Conservation (phyloP, 2,329 filamentous ascomycete genomes). For the Neofusicoccum kwambonambiense region DNA sequence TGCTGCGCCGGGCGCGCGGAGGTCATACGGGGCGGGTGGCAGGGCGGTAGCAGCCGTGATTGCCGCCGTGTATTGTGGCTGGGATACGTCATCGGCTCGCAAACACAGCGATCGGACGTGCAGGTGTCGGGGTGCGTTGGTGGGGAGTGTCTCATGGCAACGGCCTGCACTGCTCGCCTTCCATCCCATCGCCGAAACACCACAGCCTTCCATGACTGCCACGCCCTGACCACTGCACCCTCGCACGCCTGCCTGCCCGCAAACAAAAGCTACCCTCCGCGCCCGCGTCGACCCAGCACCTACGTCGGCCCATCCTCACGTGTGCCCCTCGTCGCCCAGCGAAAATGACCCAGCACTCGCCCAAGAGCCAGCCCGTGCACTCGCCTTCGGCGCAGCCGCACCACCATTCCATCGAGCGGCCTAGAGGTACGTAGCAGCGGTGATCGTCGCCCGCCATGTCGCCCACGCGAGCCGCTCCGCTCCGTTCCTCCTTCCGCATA, state of each 20-base stretch:
- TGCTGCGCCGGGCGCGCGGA: not conserved
- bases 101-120: constrained; percentile 11
- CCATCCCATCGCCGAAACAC: constrained; percentile 10
- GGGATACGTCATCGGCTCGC: constrained; percentile 3
- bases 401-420: constrained; percentile 36
- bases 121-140: constrained; percentile 2
- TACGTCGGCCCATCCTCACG: not conserved
- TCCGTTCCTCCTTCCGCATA: not conserved
- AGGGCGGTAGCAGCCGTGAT: constrained; percentile 16
- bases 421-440: constrained; percentile 37
- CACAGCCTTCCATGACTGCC: constrained; percentile 6
- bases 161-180: not conserved
- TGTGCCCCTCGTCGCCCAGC: constrained; percentile 4
- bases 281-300: not conserved
- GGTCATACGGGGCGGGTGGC: not conserved
- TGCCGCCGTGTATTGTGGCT: constrained; percentile 9
- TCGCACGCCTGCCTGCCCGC: not conserved
- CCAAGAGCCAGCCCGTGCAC: constrained; percentile 31
- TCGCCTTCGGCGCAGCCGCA: constrained; percentile 31
- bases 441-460: not conserved
- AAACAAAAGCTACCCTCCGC: not conserved
- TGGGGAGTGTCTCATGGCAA: constrained; percentile 18
- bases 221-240: not conserved
- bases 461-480: not conserved
- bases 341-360: constrained; percentile 36